Evolutionary conservation across 2,329 filamentous ascomycete genomes (phyloP), one percentile per base, ranked within the genome.

Genomic region (Exophiala lecanii-corni): DNA sequence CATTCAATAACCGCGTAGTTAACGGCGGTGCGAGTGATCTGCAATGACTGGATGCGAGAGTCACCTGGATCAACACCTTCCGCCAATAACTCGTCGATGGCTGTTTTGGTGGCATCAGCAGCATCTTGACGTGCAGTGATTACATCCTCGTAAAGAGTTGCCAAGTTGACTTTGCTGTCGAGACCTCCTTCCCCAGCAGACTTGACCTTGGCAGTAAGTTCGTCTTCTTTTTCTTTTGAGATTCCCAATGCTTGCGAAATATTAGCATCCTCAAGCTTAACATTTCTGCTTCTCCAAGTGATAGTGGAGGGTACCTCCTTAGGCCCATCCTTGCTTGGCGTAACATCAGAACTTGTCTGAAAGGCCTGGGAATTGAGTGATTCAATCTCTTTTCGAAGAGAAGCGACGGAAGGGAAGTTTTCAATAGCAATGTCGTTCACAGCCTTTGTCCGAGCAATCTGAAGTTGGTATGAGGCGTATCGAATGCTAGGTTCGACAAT

Each of bases 1-100:
- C 89, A 97, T 59, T 87, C 89, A 43, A 98, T 84, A 65, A 96
- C 80, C 54, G 87, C 86, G 63, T 94, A 97, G 64, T 92, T 94
- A 43, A 97, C 87, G 1, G 91, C 89, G 0, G 94, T 94, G 49
- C 86, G 84, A 3, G 89, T 94, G 45, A 98, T 84, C 55, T 95
- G 89, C 34, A 98, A 71, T 56, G 89, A 82, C 66, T 98, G 92
- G 81, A 98, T 89, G 44, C 88, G 80, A 25, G 79, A 69, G 59
- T 98, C 91, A 43, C 87, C 82, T 61, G 88, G 86, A 16, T 86
- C 78, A 10, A 95, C 79, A 1, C 88, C 86, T 62, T 98, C 92
- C 47, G 78, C 81, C 38, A 79, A 78, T 44, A 96, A 72, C 62
- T 97, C 92, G 53, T 97, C 91, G 47, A 96, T 94, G 9, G 89